Percentiles rank a stretch among this genome's conserved stretches.
These are phyloP conservation scores for Cryptosporidium viatorum DNA, from an alignment of 169 alveolate genomes.

Conservation along the genomic window DNA sequence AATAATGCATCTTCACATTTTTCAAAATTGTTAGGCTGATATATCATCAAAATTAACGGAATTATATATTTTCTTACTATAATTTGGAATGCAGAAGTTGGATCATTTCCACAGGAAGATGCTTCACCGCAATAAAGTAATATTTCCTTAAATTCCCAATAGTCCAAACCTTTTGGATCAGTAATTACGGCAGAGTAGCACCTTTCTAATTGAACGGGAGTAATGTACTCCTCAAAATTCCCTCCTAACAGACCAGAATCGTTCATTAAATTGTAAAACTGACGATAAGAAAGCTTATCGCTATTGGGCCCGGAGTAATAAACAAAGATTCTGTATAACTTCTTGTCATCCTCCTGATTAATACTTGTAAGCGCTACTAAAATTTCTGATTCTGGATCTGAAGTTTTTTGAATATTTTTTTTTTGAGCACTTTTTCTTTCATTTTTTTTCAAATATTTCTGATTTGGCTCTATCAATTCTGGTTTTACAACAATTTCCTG, in stretches of 20 bases:
- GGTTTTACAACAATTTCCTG: conserved; percentile 11
- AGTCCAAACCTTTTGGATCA: conserved; percentile 64
- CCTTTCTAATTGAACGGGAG: conserved; percentile 62
- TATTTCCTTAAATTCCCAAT: conserved; percentile 74
- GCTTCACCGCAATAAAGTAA: conserved; percentile 69
- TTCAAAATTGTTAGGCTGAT: conserved; percentile 71
- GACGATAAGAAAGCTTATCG: conserved; percentile 62
- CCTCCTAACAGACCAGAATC: conserved; percentile 74
- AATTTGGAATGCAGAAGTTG: conserved; percentile 57
- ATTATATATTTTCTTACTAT: conserved; percentile 52
- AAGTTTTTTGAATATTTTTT: conserved; percentile 1
- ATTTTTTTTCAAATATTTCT: background rate
- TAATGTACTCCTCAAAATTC: conserved; percentile 51
- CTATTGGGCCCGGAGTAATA: conserved; percentile 65
- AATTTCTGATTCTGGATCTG: conserved; percentile 32
- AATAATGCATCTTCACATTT: conserved; percentile 56
- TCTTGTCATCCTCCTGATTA: conserved; percentile 56
- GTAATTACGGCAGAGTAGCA: conserved; percentile 62
- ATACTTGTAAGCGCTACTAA: conserved; percentile 34
- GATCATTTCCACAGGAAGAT: conserved; percentile 41
- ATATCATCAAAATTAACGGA: conserved; percentile 56
- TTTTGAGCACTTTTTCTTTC: conserved; percentile 14
- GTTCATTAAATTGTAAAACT: conserved; percentile 63
- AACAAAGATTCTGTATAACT: conserved; percentile 54
- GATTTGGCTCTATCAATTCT: background rate